Base-by-base conservation (phyloP, 306 rosid species). In the Sechiopsis laciniata region DNA sequence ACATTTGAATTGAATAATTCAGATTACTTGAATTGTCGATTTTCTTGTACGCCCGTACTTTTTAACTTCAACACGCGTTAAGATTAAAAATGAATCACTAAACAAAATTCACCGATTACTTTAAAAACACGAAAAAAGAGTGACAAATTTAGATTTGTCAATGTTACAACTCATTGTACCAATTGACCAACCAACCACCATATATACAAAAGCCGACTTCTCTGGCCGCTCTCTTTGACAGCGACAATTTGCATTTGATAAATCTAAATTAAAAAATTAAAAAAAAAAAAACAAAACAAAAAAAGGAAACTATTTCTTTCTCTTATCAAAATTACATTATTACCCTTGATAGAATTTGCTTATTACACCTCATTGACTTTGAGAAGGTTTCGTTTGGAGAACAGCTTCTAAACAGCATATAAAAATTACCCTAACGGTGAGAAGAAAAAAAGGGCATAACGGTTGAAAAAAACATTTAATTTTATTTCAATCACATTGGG, bases 151-250 rank as follows among this genome's bases (percentile, higher is more conserved):
- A 26, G 29, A 26, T 26, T 26, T 26, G 29, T 26, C 29, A 26
- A 37, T 37, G 2, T 6, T 37, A 37, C 45, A 37, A 37, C 45
- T 37, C 45, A 37, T 37, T 37, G 45, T 6, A 37, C 56, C 56
- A 37, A 37, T 37, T 37, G 45, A 2, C 3, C 45, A 37, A 2
- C 56, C 56, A 65, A n/a, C 50, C 50, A 63, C 73, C 37, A 20
- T 29, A 19, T 26, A 26, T 26, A 26, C 29, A 26, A 26, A 26
- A 66, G 55, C 71, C 51, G 71, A 55, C 72, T 66, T 37, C 73
- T 8, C 19, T 8, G 2, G 20, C 73, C 73, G 57, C 73, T 14
- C 74, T 24, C 14, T 24, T 69, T 50, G 74, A 69, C 74, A 50
- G 22, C 59, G 46, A 65, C 29, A 10, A 40, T 65, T 65, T 19